Base-by-base conservation (phyloP, 2,329 filamentous ascomycete species). In the Aspergillus pseudoterreus region DNA sequence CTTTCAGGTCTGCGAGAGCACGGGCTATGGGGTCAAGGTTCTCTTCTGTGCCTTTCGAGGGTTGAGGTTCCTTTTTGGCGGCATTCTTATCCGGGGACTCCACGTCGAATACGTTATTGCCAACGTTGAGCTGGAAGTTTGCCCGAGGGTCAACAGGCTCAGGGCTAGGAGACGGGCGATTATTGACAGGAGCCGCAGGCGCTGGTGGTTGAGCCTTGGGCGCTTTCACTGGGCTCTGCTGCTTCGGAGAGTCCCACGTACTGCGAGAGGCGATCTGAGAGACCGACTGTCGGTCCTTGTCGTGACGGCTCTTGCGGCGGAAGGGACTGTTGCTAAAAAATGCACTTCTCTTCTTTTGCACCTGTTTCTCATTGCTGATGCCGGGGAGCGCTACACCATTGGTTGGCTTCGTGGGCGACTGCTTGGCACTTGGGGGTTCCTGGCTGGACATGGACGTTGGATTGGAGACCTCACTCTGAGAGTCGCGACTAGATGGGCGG, bases 281-380 rank as follows among this genome's bases (percentile, higher is more conserved):
- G 15, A 68, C 63, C 12, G 62, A 61, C 43, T 71, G 68, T 33
- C 70, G 67, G 32, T 77, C 89, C 63, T 90, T 92, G 49, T 87
- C 84, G 57, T 83, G 83, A 63, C 87, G 90, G 67, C 92, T 96
- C 82, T 95, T 96, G 50, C 92, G 84, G 30, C 92, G 82, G 76
- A 99, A 99, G 0, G 92, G 92, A 65, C 92, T 88, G 62, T 90
- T 91, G 68, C 92, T 90, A 75, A 99, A 95, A 72, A 97, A 96
- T 1, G 89, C 88, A 54, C 89, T 95, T 70, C 83, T 84, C 65
- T 82, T 83, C 73, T 85, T 86, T 56, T 81, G 78, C 14, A 90
- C 76, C 43, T 84, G 80, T 64, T 86, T 90, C 12, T 90, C 85
- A 11, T 82, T 79, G 10, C 74, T 77, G 41, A 75, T 70, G 1